Conservation (phyloP, 2,329 filamentous ascomycete species). For the Diaporthe aspalathi region DNA sequence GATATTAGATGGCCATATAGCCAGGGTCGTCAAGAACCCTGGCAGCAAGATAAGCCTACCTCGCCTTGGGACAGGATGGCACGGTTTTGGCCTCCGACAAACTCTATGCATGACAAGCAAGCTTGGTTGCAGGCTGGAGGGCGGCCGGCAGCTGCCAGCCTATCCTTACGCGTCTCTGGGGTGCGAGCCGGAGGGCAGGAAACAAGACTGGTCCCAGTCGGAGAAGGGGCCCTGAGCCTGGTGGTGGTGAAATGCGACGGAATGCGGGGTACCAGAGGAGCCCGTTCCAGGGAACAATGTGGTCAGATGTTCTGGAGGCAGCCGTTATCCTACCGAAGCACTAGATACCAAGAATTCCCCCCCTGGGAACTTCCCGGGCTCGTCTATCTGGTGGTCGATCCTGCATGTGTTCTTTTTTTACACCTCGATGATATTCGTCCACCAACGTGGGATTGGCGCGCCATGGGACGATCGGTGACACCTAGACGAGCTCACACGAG, state of each 20-base stretch:
- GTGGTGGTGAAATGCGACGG: background rate
- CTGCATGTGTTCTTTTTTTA: constrained; percentile 28
- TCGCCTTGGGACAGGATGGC: background rate
- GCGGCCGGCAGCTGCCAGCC: constrained; percentile 8
- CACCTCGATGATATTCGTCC: background rate
- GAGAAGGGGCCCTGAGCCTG: background rate
- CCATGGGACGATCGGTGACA: constrained; percentile 22
- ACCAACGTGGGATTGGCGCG: constrained; percentile 10
- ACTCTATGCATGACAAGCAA: constrained; percentile 19
- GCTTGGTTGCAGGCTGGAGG: constrained; percentile 20
- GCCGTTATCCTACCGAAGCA: constrained; percentile 3
- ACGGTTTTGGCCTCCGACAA: background rate
- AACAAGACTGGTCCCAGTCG: constrained; percentile 4
- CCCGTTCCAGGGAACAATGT: constrained; percentile 16
- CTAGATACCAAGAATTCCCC: constrained; percentile 9
- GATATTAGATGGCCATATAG: constrained; percentile 20
- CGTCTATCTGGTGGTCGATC: constrained; percentile 24
- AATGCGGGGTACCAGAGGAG: constrained; percentile 28
- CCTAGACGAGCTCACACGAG: constrained; percentile 23
- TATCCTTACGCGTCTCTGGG: background rate
- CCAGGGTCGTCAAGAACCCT: constrained; percentile 4
- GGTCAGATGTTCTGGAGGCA: constrained; percentile 26
- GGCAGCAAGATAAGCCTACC: constrained; percentile 20
- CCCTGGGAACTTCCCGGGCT: background rate
- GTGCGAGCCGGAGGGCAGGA: background rate